phyloP scores from a whole-genome alignment of 2,329 filamentous ascomycete species.

The Penicillium brevicompactum region DNA sequence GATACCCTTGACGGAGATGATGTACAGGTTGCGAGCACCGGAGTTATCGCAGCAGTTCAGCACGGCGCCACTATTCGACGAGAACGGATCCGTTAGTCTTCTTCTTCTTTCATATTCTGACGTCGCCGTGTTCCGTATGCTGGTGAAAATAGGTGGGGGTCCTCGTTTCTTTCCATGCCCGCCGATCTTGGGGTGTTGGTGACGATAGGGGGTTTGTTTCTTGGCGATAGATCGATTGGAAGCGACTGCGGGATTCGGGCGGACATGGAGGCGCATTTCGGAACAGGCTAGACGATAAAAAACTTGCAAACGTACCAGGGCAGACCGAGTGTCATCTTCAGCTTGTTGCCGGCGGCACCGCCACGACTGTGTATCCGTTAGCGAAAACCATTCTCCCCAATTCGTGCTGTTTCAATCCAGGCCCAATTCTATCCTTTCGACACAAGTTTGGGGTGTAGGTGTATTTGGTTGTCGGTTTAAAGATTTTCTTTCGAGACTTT shows the following conservation, averaged over 20 bases:
- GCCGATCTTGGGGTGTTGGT: constrained; percentile 2
- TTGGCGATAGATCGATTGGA: constrained; percentile 7
- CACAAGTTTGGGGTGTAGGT: constrained; percentile 4
- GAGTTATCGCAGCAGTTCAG: constrained; percentile 99
- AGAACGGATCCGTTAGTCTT: constrained; percentile 22
- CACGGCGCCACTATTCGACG: constrained; percentile 78
- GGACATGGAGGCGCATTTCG: constrained; percentile 13
- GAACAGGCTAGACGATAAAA: constrained; percentile 10
- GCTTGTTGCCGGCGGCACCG: constrained; percentile 98
- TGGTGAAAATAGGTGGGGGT: constrained; percentile 6
- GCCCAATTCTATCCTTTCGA: constrained; percentile 10
- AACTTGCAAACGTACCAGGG: constrained; percentile 78
- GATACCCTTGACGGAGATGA: constrained; percentile 99
- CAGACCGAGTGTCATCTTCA: constrained; percentile 99
- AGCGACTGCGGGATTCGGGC: constrained; percentile 14
- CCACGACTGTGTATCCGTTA: constrained; percentile 56
- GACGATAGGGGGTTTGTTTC: not conserved
- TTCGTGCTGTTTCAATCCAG: constrained; percentile 7
- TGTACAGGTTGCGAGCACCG: constrained; percentile 97
- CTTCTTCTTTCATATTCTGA: constrained; percentile 21
- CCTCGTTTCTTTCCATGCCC: constrained; percentile 3
- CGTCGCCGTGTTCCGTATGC: constrained; percentile 14
- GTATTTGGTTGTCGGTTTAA: constrained; percentile 7
- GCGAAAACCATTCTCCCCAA: constrained; percentile 13
- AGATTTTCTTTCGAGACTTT: constrained; percentile 6